phyloP scores from a whole-genome alignment of 2,329 filamentous ascomycete genomes.

The Leptographium lundbergii region DNA sequence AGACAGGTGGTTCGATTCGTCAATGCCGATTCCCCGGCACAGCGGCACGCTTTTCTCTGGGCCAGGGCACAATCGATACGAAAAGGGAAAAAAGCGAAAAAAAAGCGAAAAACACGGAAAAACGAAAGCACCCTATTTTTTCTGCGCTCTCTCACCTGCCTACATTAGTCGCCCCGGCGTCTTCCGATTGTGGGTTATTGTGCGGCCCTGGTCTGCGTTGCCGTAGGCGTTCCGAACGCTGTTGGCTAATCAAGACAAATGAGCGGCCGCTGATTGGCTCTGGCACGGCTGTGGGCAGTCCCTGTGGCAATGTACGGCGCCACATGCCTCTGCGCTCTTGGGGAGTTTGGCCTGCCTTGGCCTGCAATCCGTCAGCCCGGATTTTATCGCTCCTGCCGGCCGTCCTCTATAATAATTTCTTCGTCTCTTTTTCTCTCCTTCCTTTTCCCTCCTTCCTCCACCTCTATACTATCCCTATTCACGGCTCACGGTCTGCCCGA shows the following conservation, averaged over 20 bases:
- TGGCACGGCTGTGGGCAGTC: neutral
- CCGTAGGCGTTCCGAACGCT: neutral
- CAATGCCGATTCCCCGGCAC: slow-evolving; percentile 2
- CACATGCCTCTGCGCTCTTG: neutral
- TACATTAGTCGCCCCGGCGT: slow-evolving; percentile 6
- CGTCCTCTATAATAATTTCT: slow-evolving; percentile 1
- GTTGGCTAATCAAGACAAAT: slow-evolving; percentile 8
- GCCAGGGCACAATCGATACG: neutral
- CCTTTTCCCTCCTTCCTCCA: neutral
- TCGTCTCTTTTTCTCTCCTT: slow-evolving; percentile 1
- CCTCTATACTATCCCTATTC: slow-evolving; percentile 2
- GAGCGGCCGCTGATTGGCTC: slow-evolving; percentile 9
- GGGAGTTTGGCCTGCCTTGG: neutral
- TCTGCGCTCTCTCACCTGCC: neutral
- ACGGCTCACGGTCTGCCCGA: neutral
- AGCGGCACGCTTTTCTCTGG: neutral
- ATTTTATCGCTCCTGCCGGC: neutral
- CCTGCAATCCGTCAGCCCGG: slow-evolving; percentile 2
- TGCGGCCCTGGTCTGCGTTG: neutral
- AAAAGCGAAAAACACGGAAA: neutral
- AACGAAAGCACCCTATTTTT: neutral
- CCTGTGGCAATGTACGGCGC: neutral
- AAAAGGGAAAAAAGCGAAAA: neutral
- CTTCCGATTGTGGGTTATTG: slow-evolving; percentile 8
- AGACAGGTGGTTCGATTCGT: slow-evolving; percentile 9